Base-by-base conservation (phyloP, 495 filamentous ascomycete species). In the Neurospora pannonica region DNA sequence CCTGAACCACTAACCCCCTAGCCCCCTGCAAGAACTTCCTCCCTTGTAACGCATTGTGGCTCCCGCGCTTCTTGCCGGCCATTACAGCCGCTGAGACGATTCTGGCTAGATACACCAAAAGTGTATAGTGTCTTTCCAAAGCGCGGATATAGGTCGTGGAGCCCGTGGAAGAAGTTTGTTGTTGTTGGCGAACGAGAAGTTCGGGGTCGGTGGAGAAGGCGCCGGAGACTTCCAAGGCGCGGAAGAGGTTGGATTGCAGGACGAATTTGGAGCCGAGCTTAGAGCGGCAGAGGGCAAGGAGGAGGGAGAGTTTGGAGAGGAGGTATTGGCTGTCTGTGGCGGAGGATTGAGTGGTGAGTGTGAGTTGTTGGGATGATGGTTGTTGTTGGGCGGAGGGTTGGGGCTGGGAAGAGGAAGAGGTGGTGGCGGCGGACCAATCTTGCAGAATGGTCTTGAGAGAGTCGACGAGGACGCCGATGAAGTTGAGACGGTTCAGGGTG, bases 131-230 rank as follows among this genome's bases (percentile, higher is more conserved):
- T 78, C 90, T 91, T 71, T 88, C 89, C 5, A 97, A 84, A 5
- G 94, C 91, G 72, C 88, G 85, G 24, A 67, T 90, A n/a, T 67
- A 31, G 2, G 72, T 11, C 11, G 19, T 70, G 13, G 43, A 62
- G 13, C 54, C 54, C 5, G 54, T 17, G 11, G 54, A n/a, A 21
- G 36, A 71, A 62, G 46, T 11, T 24, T 13, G 24, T 28, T 60
- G 48, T 7, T 60, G 43, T 10, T 48, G 48, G 4, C 21, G 46
- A 1, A 67, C 54, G 24, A 67, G 15, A 34, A 98, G 89, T 81
- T 99, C 96, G 6, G 97, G 95, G 82, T 99, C 96, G 31, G 91
- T 90, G n/a, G 90, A 88, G 80, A 98, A 98, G 15, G 97, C 85
- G 11, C 89, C 87, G 4, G 94, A 96, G 34, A 91, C 88, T 28